Conservation (phyloP, 116 monocot species). For the Iris pallida region DNA sequence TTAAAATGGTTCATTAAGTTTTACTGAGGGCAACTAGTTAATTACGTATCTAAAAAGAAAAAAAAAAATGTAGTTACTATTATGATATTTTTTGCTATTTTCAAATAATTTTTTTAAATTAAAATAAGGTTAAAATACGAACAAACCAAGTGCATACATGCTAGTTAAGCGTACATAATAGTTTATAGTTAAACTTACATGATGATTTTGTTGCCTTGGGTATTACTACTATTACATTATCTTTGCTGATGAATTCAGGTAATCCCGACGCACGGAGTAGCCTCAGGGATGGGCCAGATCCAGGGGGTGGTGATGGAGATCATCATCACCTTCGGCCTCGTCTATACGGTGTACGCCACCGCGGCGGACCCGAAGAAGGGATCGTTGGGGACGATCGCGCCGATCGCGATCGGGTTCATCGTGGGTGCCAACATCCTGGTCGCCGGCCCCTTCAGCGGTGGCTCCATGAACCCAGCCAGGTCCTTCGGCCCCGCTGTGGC, state of each 20-base stretch:
- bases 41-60: too few relatives aligned
- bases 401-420: conserved; percentile 43
- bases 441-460: conserved; percentile 35
- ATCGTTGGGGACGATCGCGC: conserved; percentile 32
- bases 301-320: conserved; percentile 37
- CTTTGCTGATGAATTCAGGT: neutral
- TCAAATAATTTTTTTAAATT: too few relatives aligned
- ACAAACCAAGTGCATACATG: too few relatives aligned
- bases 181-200: too few relatives aligned
- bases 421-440: conserved; percentile 41
- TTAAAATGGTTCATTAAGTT: too few relatives aligned
- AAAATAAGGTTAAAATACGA: too few relatives aligned
- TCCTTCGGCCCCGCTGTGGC: conserved; percentile 33
- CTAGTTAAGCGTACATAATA: too few relatives aligned
- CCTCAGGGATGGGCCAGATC: conserved; percentile 34
- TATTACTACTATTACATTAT: too few relatives aligned
- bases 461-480: conserved; percentile 35
- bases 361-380: conserved; percentile 49
- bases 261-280: conserved; percentile 46
- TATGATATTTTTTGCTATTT: too few relatives aligned
- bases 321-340: conserved; percentile 37
- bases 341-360: conserved; percentile 43
- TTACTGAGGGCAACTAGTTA: too few relatives aligned
- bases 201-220: too few relatives aligned
- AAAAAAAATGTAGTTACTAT: too few relatives aligned